Evolutionary conservation across 164 flowering plant species (phyloP), one percentile per base, ranked within the genome.

Genomic region (Kalanchoe fedtschenkoi): DNA sequence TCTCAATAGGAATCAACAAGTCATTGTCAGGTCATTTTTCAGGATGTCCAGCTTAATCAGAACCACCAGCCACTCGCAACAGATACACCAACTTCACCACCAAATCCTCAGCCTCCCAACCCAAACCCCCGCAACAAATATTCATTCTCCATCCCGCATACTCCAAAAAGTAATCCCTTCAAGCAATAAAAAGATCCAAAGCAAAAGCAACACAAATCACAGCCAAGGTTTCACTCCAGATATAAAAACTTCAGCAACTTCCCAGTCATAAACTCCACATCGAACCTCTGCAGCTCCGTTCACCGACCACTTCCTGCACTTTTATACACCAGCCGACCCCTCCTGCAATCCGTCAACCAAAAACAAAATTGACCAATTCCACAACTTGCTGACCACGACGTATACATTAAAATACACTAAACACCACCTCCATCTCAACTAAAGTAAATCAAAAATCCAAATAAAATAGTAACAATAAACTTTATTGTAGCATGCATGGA

Each of bases 11-110:
- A 15, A 51, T 51, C 30, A 24, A 51, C 30, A 51, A 6, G 30
- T 51, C 55, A 24, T 51, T 51, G 30, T 22, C 55, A 51, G 15
- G 30, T 24, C 55, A 51, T 51, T 9, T 51, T 14, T 22, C 11
- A 47, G 8, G 9, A 22, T 47, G 4, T n/a, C 9, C 54, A 47
- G 29, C 56, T 24, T 51, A 26, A 24, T 51, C 56, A 13, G 56
- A 51, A 28, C 56, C 56, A 51, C 32, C 56, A 51, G 56, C 56
- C 56, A 51, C 16, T 51, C 15, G 15, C 56, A 51, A 17, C 56
- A 51, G 32, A 51, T 51, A 26, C 32, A 51, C 56, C 56, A 51
- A 51, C 56, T 51, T 51, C 32, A 26, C 56, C 56, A 51, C 56
- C 56, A 26, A 51, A 51, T 51, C 56, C 56, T 15, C 13, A 10